Evolutionary conservation across 768 basidiomycete genomes (phyloP).

Genomic region (Strobilomyces dryophilus): DNA sequence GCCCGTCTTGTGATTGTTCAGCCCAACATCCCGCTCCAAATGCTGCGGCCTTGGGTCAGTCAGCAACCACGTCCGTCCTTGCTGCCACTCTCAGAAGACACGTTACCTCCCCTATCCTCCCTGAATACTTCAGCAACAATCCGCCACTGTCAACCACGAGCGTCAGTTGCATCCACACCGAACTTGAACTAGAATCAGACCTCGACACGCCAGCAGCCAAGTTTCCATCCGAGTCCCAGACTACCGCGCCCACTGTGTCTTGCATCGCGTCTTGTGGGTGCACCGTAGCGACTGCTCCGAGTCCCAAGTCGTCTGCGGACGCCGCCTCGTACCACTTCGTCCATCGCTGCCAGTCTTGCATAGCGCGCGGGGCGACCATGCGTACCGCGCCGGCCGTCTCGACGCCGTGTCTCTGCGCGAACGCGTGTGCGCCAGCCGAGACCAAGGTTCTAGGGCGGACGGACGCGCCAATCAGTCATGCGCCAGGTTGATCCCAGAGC

Average conservation of each 20-base stretch:
- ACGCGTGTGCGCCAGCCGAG: constrained; percentile 53
- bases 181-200: constrained; percentile 27
- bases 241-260: constrained; percentile 83
- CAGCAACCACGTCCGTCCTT: not conserved
- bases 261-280: constrained; percentile 41
- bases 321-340: constrained; percentile 34
- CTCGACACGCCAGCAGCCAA: constrained; percentile 76
- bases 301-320: constrained; percentile 7
- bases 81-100: not conserved
- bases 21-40: constrained; percentile 82
- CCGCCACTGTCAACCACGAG: constrained; percentile 52
- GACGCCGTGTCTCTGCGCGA: constrained; percentile 39
- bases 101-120: constrained; percentile 70
- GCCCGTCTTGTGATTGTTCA: constrained; percentile 26
- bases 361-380: constrained; percentile 49
- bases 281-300: not conserved
- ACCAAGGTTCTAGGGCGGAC: constrained; percentile 48
- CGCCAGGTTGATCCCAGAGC: not conserved
- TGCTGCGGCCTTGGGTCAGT: constrained; percentile 50
- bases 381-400: constrained; percentile 38
- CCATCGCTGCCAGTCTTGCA: constrained; percentile 60
- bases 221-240: constrained; percentile 40
- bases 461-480: not conserved
- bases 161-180: not conserved
- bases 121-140: constrained; percentile 69